phyloP scores from a whole-genome alignment of 2,329 filamentous ascomycete species.

The Lecanicillium sp. region DNA sequence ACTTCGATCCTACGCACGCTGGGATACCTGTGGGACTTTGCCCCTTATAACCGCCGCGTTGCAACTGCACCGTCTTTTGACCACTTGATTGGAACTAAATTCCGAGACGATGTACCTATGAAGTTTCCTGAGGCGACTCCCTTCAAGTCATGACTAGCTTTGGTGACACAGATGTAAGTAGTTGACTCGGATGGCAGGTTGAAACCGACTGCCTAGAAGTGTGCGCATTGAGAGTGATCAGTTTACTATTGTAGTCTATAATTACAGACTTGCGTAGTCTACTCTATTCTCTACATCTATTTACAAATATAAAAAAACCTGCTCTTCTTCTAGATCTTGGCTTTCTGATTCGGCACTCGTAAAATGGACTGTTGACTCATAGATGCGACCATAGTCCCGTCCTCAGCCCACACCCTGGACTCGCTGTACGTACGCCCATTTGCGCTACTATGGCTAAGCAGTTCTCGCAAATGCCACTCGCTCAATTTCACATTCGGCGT shows the following conservation, averaged over 20 bases:
- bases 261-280: no score
- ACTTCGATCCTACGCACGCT: slow-evolving; percentile 34
- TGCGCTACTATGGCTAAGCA: slow-evolving; percentile 25
- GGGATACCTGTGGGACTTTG: slow-evolving; percentile 32
- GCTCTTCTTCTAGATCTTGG: not conserved
- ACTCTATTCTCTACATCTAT: no score
- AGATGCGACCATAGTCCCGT: slow-evolving; percentile 33
- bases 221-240: no score
- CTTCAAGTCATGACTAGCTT: no score
- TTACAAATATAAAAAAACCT: no score
- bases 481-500: slow-evolving; percentile 26
- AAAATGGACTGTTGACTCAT: slow-evolving; percentile 40
- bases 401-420: slow-evolving; percentile 32
- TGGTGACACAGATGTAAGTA: no score
- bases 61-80: slow-evolving; percentile 28
- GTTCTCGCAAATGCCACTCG: slow-evolving; percentile 35
- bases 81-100: slow-evolving; percentile 6
- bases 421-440: slow-evolving; percentile 37
- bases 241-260: no score
- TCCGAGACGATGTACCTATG: slow-evolving; percentile 4
- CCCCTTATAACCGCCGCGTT: slow-evolving; percentile 26
- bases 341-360: slow-evolving; percentile 10
- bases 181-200: no score
- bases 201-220: no score
- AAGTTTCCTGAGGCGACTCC: slow-evolving; percentile 1